Conservation (phyloP, 2,329 filamentous ascomycete species). For the Fusarium nanum region DNA sequence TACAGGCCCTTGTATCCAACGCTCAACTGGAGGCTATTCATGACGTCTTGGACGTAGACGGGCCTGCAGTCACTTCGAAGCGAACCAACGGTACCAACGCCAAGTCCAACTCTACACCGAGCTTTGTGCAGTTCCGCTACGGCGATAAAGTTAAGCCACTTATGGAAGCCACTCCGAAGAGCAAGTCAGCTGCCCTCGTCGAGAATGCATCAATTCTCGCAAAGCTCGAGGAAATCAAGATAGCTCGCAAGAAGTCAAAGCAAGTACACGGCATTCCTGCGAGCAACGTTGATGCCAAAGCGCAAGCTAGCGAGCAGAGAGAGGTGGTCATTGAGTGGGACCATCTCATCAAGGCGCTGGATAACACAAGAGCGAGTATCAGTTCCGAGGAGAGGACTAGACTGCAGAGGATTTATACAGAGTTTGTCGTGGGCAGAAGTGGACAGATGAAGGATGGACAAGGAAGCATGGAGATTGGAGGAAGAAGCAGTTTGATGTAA, state of each 20-base stretch:
- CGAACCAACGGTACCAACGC: slow-evolving; percentile 51
- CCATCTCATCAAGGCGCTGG: slow-evolving; percentile 82
- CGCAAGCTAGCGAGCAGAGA: slow-evolving; percentile 55
- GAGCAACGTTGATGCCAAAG: slow-evolving; percentile 45
- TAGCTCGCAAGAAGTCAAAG: slow-evolving; percentile 66
- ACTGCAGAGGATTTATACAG: slow-evolving; percentile 84
- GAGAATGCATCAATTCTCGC: slow-evolving; percentile 82
- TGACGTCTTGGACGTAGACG: slow-evolving; percentile 78
- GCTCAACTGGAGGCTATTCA: slow-evolving; percentile 97
- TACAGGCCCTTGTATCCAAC: slow-evolving; percentile 95
- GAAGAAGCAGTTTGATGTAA: slow-evolving; percentile 92
- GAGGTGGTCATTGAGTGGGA: slow-evolving; percentile 88
- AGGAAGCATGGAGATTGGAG: slow-evolving; percentile 90
- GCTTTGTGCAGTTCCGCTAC: slow-evolving; percentile 88
- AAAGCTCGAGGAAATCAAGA: slow-evolving; percentile 85
- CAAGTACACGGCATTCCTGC: slow-evolving; percentile 48
- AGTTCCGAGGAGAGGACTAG: slow-evolving; percentile 79
- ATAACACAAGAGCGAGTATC: slow-evolving; percentile 84
- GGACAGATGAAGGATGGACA: slow-evolving; percentile 96
- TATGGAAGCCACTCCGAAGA: slow-evolving; percentile 58
- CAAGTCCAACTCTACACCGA: slow-evolving; percentile 53
- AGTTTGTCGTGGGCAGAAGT: slow-evolving; percentile 92
- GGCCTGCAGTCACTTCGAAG: slow-evolving; percentile 52
- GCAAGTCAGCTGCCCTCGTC: slow-evolving; percentile 68
- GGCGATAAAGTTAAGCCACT: slow-evolving; percentile 66